phyloP scores from a whole-genome alignment of 768 basidiomycete species.

The Naematelia encephala region DNA sequence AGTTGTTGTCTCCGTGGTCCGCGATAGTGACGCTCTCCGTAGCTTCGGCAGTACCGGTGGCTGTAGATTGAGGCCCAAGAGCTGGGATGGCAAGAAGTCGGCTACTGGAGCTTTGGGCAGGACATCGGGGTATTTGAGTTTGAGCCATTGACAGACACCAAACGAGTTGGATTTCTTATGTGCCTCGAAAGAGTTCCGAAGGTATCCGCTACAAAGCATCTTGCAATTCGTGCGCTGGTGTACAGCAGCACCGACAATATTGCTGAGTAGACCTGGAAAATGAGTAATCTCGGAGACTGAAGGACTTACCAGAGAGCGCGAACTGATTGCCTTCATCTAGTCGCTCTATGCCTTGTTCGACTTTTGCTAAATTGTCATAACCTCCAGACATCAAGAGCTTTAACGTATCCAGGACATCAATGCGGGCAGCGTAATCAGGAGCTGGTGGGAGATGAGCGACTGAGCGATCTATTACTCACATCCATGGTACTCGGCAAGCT shows the following conservation, averaged over 20 bases:
- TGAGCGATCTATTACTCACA: not conserved
- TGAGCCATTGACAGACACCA: slow-evolving; percentile 10
- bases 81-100: slow-evolving; percentile 3
- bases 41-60: not conserved
- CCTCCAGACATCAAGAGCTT: slow-evolving; percentile 1
- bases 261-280: slow-evolving; percentile 11
- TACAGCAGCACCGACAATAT: slow-evolving; percentile 3
- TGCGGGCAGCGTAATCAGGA: not conserved
- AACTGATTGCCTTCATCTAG: slow-evolving; percentile 11
- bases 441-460: not conserved
- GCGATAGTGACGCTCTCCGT: slow-evolving; percentile 4
- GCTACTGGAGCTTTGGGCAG: not conserved
- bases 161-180: slow-evolving; percentile 2
- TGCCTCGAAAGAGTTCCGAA: slow-evolving; percentile 5
- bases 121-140: not conserved
- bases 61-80: not conserved
- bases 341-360: slow-evolving; percentile 7
- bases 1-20: not conserved
- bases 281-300: not conserved
- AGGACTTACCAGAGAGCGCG: slow-evolving; percentile 11
- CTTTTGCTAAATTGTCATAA: not conserved
- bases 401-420: not conserved
- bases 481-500: not conserved
- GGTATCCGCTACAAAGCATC: slow-evolving; percentile 6
- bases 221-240: not conserved